Percentiles rank a stretch among this genome's conserved stretches.
Conservation (phyloP, 768 basidiomycete genomes). For the Dictyophora rubrovolvata region DNA sequence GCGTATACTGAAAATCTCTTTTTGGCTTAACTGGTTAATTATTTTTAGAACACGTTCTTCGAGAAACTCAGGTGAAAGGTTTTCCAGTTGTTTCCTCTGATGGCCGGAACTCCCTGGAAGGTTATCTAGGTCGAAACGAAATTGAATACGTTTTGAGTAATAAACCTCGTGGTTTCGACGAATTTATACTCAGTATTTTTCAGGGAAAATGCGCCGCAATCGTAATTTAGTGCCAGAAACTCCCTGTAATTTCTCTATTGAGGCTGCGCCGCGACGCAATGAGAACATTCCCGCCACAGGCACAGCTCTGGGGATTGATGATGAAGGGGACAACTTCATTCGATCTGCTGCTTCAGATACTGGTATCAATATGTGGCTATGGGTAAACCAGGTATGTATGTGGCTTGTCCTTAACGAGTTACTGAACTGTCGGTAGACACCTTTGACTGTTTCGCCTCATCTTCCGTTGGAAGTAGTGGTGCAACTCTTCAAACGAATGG, state of each 20-base stretch:
- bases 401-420: not conserved
- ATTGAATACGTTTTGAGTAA: slow-evolving; percentile 78
- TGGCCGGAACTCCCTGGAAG: slow-evolving; percentile 52
- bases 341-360: slow-evolving; percentile 48
- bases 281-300: slow-evolving; percentile 34
- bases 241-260: slow-evolving; percentile 58
- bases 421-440: slow-evolving; percentile 48
- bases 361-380: slow-evolving; percentile 67
- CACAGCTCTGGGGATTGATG: slow-evolving; percentile 49
- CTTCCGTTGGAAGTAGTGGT: slow-evolving; percentile 93
- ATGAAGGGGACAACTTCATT: slow-evolving; percentile 54
- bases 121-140: slow-evolving; percentile 84
- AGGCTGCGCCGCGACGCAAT: slow-evolving; percentile 43
- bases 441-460: slow-evolving; percentile 85
- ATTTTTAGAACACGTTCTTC: slow-evolving; percentile 48
- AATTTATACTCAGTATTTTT: not conserved
- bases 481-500: slow-evolving; percentile 96
- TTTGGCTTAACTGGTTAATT: not conserved
- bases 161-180: slow-evolving; percentile 7
- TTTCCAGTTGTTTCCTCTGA: slow-evolving; percentile 78
- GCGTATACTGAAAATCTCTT: slow-evolving; percentile 20
- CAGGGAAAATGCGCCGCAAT: slow-evolving; percentile 65
- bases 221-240: slow-evolving; percentile 55
- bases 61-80: slow-evolving; percentile 71
- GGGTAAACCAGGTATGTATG: slow-evolving; percentile 81